Percentiles rank a stretch among this genome's conserved stretches.
These are phyloP conservation scores for Trichophyton verrucosum DNA, from an alignment of 2,329 filamentous ascomycete species.

Conservation along the genomic window DNA sequence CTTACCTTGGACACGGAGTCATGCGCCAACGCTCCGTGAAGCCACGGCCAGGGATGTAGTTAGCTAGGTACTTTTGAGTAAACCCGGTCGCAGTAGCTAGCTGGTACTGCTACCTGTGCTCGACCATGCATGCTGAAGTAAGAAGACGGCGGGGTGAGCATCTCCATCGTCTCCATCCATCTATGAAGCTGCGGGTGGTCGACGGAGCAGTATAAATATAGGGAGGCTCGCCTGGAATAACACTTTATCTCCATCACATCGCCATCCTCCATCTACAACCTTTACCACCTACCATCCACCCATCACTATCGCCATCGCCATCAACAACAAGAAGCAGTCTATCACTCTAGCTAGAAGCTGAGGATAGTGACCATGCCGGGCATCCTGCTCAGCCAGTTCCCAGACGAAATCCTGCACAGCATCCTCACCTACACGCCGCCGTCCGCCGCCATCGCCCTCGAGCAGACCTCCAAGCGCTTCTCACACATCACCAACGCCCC, in stretches of 20 bases:
- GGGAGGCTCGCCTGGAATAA: not conserved
- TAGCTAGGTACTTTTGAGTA: not conserved
- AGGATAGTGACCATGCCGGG: not conserved
- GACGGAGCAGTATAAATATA: not conserved
- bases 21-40: not conserved
- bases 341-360: not conserved
- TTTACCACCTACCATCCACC: not conserved
- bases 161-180: not conserved
- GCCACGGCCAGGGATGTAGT: not conserved
- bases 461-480: constrained; percentile 53
- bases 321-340: not conserved
- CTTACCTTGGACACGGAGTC: not conserved
- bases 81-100: not conserved
- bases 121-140: not conserved
- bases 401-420: constrained; percentile 73
- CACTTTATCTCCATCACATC: not conserved
- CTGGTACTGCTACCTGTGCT: not conserved
- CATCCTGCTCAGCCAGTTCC: constrained; percentile 23
- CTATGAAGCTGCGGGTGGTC: not conserved
- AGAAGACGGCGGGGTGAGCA: not conserved
- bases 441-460: constrained; percentile 38
- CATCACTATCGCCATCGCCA: not conserved
- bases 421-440: constrained; percentile 56
- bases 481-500: constrained; percentile 55
- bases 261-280: not conserved